Percentiles rank a stretch among this genome's conserved stretches.
These are phyloP conservation scores for Poronia punctata DNA, from an alignment of 495 filamentous ascomycete genomes.

Conservation along the genomic window DNA sequence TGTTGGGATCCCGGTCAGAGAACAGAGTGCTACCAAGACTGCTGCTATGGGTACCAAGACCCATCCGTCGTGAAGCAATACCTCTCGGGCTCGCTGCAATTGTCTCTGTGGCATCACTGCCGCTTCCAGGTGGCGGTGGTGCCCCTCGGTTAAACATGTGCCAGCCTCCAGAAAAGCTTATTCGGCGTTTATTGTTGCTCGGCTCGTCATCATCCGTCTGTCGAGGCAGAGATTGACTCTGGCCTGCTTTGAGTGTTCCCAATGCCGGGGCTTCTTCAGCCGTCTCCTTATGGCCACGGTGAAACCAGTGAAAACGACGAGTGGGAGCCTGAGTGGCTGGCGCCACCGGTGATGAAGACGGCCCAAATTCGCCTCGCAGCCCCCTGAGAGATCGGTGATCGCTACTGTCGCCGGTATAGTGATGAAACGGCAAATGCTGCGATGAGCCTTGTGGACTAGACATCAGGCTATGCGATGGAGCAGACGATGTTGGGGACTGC, in stretches of 20 bases:
- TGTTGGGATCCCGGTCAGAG: conserved; percentile 58
- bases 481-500: conserved; percentile 66
- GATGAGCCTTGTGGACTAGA: conserved; percentile 60
- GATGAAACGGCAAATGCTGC: conserved; percentile 48
- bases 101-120: conserved; percentile 32
- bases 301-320: conserved; percentile 46
- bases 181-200: conserved; percentile 37
- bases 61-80: conserved; percentile 42
- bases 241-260: conserved; percentile 64
- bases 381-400: conserved; percentile 34
- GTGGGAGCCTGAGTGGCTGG: conserved; percentile 21
- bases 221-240: conserved; percentile 76
- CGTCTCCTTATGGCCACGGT: conserved; percentile 59
- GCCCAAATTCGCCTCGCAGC: conserved; percentile 17
- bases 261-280: conserved; percentile 61
- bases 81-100: conserved; percentile 26
- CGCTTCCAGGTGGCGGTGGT: conserved; percentile 19
- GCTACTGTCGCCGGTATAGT: conserved; percentile 32
- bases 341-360: conserved; percentile 20
- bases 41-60: conserved; percentile 59
- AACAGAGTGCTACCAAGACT: conserved; percentile 64
- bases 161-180: conserved; percentile 44
- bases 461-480: conserved; percentile 54
- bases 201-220: conserved; percentile 42
- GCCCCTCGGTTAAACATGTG: conserved; percentile 53